Conservation (phyloP, 306 rosid genomes). For the Parietaria judaica region DNA sequence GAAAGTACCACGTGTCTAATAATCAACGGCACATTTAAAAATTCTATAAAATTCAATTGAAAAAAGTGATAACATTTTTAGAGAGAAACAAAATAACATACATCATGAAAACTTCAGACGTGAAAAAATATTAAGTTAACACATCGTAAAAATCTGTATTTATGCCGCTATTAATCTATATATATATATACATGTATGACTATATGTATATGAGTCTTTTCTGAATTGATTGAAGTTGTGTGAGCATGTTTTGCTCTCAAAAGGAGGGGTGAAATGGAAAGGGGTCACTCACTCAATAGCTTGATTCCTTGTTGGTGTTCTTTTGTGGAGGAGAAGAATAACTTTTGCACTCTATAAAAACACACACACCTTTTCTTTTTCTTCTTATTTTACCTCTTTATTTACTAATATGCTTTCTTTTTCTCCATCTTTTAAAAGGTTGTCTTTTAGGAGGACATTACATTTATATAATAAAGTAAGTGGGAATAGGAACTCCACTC, state of each 20-base stretch:
- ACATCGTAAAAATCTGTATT: too few species aligned
- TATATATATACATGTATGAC: neutral
- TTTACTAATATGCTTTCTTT: conserved; percentile 13
- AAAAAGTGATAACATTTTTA: too few species aligned
- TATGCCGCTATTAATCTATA: conserved; percentile 12
- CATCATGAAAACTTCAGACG: too few species aligned
- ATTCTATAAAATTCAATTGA: too few species aligned
- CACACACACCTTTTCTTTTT: conserved; percentile 29
- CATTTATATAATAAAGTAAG: conserved; percentile 33
- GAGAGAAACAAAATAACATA: too few species aligned
- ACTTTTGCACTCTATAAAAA: conserved; percentile 60
- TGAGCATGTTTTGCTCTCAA: conserved; percentile 60
- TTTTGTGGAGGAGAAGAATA: conserved; percentile 88
- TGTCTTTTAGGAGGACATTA: conserved; percentile 26
- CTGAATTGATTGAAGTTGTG: conserved; percentile 18
- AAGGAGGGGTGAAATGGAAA: conserved; percentile 54
- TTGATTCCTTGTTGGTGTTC: conserved; percentile 63
- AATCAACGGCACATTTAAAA: too few species aligned
- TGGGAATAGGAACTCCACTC: conserved; percentile 52
- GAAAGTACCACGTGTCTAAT: too few species aligned
- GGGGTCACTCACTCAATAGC: conserved; percentile 29
- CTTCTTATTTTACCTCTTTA: neutral
- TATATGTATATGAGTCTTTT: too few species aligned
- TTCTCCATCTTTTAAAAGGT: conserved; percentile 39
- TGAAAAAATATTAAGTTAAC: too few species aligned